These are phyloP conservation scores for Fusarium xyrophilum DNA, from an alignment of 2,329 filamentous ascomycete genomes.

Conservation along the genomic window DNA sequence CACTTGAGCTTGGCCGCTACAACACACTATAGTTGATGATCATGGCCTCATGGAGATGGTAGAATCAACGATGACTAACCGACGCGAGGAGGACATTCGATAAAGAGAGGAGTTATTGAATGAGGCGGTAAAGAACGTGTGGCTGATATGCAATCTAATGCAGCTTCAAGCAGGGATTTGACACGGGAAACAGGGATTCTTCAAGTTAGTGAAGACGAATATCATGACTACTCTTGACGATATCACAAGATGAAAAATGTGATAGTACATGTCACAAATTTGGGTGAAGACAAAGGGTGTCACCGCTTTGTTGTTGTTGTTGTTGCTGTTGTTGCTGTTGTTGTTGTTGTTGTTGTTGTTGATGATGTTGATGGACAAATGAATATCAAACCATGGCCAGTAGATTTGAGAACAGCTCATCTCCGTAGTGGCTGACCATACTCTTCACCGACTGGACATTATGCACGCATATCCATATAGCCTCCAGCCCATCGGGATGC, in stretches of 20 bases:
- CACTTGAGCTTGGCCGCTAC: background rate
- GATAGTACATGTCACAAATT: background rate
- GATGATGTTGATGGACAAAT: background rate
- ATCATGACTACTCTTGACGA: background rate
- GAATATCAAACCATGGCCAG: background rate
- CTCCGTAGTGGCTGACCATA: background rate
- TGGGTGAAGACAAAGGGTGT: background rate
- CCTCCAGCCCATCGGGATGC: slow-evolving; percentile 13
- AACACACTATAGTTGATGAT: background rate
- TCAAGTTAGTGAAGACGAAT: background rate
- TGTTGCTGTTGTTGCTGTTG: background rate
- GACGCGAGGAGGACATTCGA: background rate
- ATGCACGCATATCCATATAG: background rate
- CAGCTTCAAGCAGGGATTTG: slow-evolving; percentile 10
- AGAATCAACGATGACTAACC: background rate
- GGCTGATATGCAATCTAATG: slow-evolving; percentile 7
- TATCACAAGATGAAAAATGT: slow-evolving; percentile 1
- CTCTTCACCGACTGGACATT: slow-evolving; percentile 17
- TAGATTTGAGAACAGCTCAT: background rate
- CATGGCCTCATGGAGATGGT: background rate
- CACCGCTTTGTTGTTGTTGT: background rate
- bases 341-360: background rate
- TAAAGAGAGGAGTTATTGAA: background rate
- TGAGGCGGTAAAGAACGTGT: slow-evolving; percentile 17
- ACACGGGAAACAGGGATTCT: slow-evolving; percentile 6